phyloP scores from a whole-genome alignment of 495 filamentous ascomycete genomes.

The Lichenothelia convexa region DNA sequence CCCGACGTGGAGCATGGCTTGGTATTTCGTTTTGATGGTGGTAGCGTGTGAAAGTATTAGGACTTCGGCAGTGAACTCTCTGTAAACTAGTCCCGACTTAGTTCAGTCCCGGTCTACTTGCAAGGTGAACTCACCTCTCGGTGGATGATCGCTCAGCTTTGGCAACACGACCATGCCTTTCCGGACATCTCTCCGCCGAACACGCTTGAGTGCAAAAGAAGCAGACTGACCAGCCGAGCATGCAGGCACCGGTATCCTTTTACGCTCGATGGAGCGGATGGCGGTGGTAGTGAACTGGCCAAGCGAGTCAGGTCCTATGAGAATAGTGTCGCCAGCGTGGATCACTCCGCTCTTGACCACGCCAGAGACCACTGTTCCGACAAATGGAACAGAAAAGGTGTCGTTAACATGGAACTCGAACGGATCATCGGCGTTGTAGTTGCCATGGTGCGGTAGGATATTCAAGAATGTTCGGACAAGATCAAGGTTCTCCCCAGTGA shows the following conservation, averaged over 20 bases:
- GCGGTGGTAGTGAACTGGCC: conserved; percentile 82
- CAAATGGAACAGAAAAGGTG: conserved; percentile 96
- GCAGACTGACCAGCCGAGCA: conserved; percentile 85
- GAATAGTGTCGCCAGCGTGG: conserved; percentile 74
- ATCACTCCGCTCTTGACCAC: conserved; percentile 79
- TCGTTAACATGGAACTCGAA: conserved; percentile 97
- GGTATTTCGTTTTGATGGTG: conserved; percentile 96
- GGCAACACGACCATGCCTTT: conserved; percentile 97
- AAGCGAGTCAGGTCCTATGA: conserved; percentile 80
- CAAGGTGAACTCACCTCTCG: no score
- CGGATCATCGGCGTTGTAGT: conserved; percentile 70
- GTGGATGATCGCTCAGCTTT: conserved; percentile 41
- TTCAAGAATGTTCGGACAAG: conserved; percentile 82
- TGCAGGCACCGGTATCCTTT: conserved; percentile 76
- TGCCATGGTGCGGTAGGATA: conserved; percentile 85
- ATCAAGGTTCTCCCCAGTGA: conserved; percentile 72
- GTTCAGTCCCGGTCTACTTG: no score
- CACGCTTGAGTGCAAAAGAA: conserved; percentile 71
- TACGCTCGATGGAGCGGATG: conserved; percentile 86
- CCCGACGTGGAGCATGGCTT: conserved; percentile 96
- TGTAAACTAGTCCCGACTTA: no score
- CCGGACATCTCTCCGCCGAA: conserved; percentile 80
- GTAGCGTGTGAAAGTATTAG: conserved; percentile 91
- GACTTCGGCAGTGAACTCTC: conserved; percentile 91
- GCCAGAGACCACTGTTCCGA: conserved; percentile 88